Evolutionary conservation across 2,329 filamentous ascomycete genomes (phyloP).

Genomic region (Stagonosporopsis chrysanthemi): DNA sequence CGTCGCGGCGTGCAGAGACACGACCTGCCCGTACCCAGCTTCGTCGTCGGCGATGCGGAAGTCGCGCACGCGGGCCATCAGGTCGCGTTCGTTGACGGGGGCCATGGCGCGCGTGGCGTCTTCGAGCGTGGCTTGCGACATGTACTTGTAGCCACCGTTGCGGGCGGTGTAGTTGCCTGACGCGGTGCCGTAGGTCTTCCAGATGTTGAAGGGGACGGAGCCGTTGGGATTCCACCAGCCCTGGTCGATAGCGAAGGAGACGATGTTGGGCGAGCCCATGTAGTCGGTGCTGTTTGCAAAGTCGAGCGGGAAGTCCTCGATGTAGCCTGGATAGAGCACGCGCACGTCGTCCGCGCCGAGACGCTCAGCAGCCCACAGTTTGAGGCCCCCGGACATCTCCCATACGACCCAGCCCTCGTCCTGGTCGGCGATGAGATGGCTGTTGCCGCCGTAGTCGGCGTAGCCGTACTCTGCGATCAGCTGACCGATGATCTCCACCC

Average conservation of each 20-base stretch:
- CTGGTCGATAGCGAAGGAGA: constrained; percentile 46
- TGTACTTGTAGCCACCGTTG: constrained; percentile 49
- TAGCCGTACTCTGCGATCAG: constrained; percentile 53
- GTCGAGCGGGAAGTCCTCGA: constrained; percentile 46
- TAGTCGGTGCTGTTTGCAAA: constrained; percentile 42
- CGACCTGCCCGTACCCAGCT: constrained; percentile 48
- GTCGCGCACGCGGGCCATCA: constrained; percentile 53
- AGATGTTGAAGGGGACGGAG: constrained; percentile 47
- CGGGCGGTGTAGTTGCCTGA: constrained; percentile 39
- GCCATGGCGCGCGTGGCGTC: constrained; percentile 52
- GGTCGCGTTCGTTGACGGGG: constrained; percentile 59
- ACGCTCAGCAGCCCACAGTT: constrained; percentile 48
- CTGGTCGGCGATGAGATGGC: constrained; percentile 53
- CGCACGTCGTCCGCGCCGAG: constrained; percentile 42
- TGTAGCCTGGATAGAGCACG: constrained; percentile 48
- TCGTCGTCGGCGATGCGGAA: constrained; percentile 48
- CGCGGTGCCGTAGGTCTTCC: constrained; percentile 45
- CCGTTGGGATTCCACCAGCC: constrained; percentile 46
- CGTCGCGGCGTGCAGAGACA: constrained; percentile 34
- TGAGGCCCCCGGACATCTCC: constrained; percentile 46
- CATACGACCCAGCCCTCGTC: constrained; percentile 48
- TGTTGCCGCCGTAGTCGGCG: constrained; percentile 54
- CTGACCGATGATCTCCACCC: constrained; percentile 54
- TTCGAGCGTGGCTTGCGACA: constrained; percentile 48
- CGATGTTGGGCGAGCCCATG: constrained; percentile 45